Evolutionary conservation across 1,284 basidiomycete genomes (phyloP).

Genomic region (Phlebopus sp.): DNA sequence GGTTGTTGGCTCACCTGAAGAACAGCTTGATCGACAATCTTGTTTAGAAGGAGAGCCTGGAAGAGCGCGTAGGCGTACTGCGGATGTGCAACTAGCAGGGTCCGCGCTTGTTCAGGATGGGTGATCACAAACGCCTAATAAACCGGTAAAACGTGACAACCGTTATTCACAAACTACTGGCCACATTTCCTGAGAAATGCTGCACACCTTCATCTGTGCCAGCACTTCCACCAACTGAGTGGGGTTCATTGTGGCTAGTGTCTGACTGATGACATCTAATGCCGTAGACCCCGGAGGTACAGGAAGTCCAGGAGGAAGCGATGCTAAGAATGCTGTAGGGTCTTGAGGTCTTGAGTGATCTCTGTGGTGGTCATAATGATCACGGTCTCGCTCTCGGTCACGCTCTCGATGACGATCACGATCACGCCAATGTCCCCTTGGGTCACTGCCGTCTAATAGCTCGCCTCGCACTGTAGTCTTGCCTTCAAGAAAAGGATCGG

Average conservation of each 20-base stretch:
- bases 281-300: slow-evolving; percentile 74
- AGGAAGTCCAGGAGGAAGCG: slow-evolving; percentile 77
- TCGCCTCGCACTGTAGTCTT: slow-evolving; percentile 60
- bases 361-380: slow-evolving; percentile 23
- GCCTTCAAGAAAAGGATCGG: slow-evolving; percentile 57
- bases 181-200: slow-evolving; percentile 20
- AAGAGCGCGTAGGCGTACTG: slow-evolving; percentile 96
- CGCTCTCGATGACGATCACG: slow-evolving; percentile 41
- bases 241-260: slow-evolving; percentile 82
- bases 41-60: slow-evolving; percentile 92
- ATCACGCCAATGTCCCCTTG: slow-evolving; percentile 52
- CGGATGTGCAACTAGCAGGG: slow-evolving; percentile 79
- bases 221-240: slow-evolving; percentile 92
- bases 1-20: slow-evolving; percentile 51
- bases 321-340: slow-evolving; percentile 55
- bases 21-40: slow-evolving; percentile 88
- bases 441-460: slow-evolving; percentile 43
- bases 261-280: slow-evolving; percentile 85
- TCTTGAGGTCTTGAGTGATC: slow-evolving; percentile 36
- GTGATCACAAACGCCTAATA: slow-evolving; percentile 82
- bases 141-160: slow-evolving; percentile 7
- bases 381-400: slow-evolving; percentile 29
- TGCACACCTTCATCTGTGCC: slow-evolving; percentile 91
- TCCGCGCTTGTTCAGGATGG: slow-evolving; percentile 86
- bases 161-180: slow-evolving; percentile 25